These are phyloP conservation scores for Rhodotorula babjevae DNA, from an alignment of 768 basidiomycete species.

Conservation along the genomic window DNA sequence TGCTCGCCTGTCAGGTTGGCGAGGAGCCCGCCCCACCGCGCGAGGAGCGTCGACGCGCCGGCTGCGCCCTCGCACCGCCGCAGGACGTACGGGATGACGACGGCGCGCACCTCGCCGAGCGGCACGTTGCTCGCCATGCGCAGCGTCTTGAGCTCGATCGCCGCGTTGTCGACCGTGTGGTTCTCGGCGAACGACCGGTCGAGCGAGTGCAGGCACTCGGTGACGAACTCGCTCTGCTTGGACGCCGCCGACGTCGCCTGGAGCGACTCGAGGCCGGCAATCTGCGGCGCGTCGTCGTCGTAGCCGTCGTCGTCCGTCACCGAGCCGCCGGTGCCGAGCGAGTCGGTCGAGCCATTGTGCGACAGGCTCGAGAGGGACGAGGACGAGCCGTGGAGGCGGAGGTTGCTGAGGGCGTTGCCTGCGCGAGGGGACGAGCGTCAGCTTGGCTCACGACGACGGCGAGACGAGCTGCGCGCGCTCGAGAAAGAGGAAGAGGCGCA, in stretches of 20 bases:
- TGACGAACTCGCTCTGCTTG: conserved; percentile 61
- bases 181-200: conserved; percentile 87
- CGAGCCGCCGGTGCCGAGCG: conserved; percentile 26
- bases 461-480: too few species aligned
- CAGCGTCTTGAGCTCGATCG: conserved; percentile 90
- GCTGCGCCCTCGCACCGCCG: conserved; percentile 63
- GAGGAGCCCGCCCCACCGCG: conserved; percentile 77
- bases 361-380: conserved; percentile 43
- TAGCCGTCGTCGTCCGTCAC: conserved; percentile 32
- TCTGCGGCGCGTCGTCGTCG: conserved; percentile 24
- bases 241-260: conserved; percentile 28
- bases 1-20: conserved; percentile 68
- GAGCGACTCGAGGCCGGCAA: conserved; percentile 36
- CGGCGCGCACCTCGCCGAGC: conserved; percentile 74
- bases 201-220: conserved; percentile 75
- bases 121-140: conserved; percentile 95
- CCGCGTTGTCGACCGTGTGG: conserved; percentile 85
- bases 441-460: neutral
- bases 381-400: conserved; percentile 40
- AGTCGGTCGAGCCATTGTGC: conserved; percentile 41
- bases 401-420: conserved; percentile 17
- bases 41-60: conserved; percentile 56
- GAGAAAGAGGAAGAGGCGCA: neutral
- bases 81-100: conserved; percentile 79
- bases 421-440: neutral